These are phyloP conservation scores for Ramaria sp. DNA, from an alignment of 768 basidiomycete genomes.

Conservation along the genomic window DNA sequence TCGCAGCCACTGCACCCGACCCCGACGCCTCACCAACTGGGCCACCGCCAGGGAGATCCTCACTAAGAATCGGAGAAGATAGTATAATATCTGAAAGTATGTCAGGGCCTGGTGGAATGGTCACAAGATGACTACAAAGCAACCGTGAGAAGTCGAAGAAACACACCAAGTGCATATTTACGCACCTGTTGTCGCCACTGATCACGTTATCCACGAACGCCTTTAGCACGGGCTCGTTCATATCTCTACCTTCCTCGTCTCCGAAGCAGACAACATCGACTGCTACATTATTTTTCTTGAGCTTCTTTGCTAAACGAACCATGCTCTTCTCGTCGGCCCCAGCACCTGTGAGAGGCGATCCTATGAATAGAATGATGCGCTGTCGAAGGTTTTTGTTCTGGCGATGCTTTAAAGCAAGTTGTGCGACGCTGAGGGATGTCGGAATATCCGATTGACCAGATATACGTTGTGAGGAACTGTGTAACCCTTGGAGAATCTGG, in stretches of 20 bases:
- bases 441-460: slow-evolving; percentile 78
- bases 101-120: slow-evolving; percentile 60
- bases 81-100: slow-evolving; percentile 78
- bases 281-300: slow-evolving; percentile 99
- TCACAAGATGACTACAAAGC: slow-evolving; percentile 60
- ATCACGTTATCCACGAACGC: slow-evolving; percentile 76
- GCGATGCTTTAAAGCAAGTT: slow-evolving; percentile 92
- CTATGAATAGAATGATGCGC: slow-evolving; percentile 89
- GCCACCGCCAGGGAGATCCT: slow-evolving; percentile 39
- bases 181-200: slow-evolving; percentile 81
- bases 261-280: slow-evolving; percentile 88
- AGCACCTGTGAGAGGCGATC: slow-evolving; percentile 63
- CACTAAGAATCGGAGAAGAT: slow-evolving; percentile 72
- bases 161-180: slow-evolving; percentile 11
- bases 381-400: slow-evolving; percentile 98
- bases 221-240: slow-evolving; percentile 54
- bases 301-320: slow-evolving; percentile 86
- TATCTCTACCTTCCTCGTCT: slow-evolving; percentile 50
- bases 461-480: slow-evolving; percentile 58
- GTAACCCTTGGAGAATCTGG: slow-evolving; percentile 75
- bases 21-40: slow-evolving; percentile 34
- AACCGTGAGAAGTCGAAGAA: neutral
- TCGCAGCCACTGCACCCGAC: slow-evolving; percentile 34
- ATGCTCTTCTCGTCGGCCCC: slow-evolving; percentile 70
- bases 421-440: slow-evolving; percentile 88